Evolutionary conservation across 495 filamentous ascomycete genomes (phyloP).

Genomic region (Beverwykella pulmonaria): DNA sequence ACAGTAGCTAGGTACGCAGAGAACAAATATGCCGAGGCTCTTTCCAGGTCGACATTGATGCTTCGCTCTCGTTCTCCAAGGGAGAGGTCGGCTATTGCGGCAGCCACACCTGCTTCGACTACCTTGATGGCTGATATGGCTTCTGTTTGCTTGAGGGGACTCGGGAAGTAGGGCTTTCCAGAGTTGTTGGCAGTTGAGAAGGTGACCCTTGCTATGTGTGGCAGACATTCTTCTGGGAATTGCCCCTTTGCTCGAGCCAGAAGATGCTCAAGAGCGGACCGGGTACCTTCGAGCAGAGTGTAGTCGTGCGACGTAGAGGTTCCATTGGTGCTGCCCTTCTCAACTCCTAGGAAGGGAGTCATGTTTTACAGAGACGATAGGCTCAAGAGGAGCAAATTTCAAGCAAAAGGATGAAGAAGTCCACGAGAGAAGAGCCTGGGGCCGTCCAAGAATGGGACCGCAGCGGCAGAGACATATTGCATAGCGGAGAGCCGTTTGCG

Average conservation of each 20-base stretch:
- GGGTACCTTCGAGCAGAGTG: constrained; percentile 27
- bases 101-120: constrained; percentile 68
- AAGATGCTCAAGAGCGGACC: constrained; percentile 19
- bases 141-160: constrained; percentile 72
- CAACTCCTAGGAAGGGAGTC: constrained; percentile 16
- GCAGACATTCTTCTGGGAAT: constrained; percentile 39
- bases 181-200: constrained; percentile 34
- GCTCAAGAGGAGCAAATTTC: neutral
- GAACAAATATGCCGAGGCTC: constrained; percentile 67
- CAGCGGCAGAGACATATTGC: neutral
- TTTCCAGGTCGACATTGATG: constrained; percentile 65
- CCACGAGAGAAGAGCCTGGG: neutral
- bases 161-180: constrained; percentile 55
- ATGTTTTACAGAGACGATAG: constrained; percentile 1
- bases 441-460: neutral
- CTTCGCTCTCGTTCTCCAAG: constrained; percentile 49
- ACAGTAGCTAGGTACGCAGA: constrained; percentile 73
- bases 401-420: neutral
- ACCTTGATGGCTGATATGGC: constrained; percentile 68
- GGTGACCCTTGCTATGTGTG: constrained; percentile 39
- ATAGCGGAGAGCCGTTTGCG: constrained; percentile 17
- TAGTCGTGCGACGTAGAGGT: neutral
- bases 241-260: constrained; percentile 32
- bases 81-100: constrained; percentile 63
- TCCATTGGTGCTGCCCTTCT: constrained; percentile 15